Conservation (phyloP, 2,329 filamentous ascomycete genomes). For the Cercospora berteroae region DNA sequence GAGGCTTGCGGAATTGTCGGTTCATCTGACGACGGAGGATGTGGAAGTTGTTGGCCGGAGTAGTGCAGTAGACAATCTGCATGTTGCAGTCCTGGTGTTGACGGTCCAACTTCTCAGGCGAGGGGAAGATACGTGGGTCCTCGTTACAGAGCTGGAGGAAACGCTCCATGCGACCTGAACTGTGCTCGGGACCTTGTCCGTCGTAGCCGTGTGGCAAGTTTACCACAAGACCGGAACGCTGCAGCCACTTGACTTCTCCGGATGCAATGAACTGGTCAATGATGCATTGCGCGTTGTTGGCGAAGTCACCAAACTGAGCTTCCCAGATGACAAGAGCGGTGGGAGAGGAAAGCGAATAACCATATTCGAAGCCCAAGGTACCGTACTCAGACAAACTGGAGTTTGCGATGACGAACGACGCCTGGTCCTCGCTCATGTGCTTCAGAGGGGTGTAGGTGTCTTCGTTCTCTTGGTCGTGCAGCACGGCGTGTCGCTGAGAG, state of each 20-base stretch:
- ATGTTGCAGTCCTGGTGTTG: slow-evolving; percentile 99
- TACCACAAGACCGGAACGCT: slow-evolving; percentile 93
- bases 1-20: slow-evolving; percentile 97
- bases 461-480: slow-evolving; percentile 96
- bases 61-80: slow-evolving; percentile 97
- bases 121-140: slow-evolving; percentile 88
- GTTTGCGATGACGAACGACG: slow-evolving; percentile 94
- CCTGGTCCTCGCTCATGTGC: slow-evolving; percentile 85
- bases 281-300: slow-evolving; percentile 98
- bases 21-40: slow-evolving; percentile 96
- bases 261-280: slow-evolving; percentile 99
- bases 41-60: slow-evolving; percentile 93
- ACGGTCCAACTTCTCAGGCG: slow-evolving; percentile 82
- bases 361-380: slow-evolving; percentile 93
- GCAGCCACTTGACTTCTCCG: slow-evolving; percentile 97
- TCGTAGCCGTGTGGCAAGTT: slow-evolving; percentile 97
- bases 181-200: slow-evolving; percentile 97
- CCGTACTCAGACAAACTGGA: slow-evolving; percentile 77
- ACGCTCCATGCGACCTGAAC: slow-evolving; percentile 92
- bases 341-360: slow-evolving; percentile 94
- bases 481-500: slow-evolving; percentile 93
- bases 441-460: slow-evolving; percentile 89
- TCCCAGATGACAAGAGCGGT: slow-evolving; percentile 99
- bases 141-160: slow-evolving; percentile 98
- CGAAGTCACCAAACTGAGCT: slow-evolving; percentile 98